Evolutionary conservation across 2,329 filamentous ascomycete species (phyloP).

Genomic region (Paecilomyces dactylethromorphus): DNA sequence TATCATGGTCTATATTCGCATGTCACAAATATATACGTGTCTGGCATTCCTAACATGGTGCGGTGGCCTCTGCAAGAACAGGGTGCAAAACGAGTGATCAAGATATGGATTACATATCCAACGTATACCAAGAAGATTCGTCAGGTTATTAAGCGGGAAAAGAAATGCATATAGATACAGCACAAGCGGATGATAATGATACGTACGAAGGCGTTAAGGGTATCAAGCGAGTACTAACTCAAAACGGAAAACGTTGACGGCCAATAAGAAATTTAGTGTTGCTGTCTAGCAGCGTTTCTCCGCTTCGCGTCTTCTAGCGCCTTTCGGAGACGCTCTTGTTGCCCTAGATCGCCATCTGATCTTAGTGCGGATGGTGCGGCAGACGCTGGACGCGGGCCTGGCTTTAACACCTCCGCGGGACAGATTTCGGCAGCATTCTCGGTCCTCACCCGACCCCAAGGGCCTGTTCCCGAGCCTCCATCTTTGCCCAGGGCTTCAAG

Average conservation of each 20-base stretch:
- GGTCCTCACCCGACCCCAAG: conserved; percentile 6
- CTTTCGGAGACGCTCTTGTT: conserved; percentile 41
- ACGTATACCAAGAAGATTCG: neutral
- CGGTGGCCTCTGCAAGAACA: neutral
- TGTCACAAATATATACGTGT: neutral
- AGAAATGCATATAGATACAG: neutral
- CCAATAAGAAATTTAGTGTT: neutral
- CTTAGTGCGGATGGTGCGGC: neutral
- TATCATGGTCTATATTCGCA: neutral
- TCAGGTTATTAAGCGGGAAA: neutral
- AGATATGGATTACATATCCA: neutral
- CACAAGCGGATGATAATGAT: neutral
- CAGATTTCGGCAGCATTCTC: conserved; percentile 1
- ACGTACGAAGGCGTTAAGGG: neutral
- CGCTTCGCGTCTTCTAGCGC: conserved; percentile 50
- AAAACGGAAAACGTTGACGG: neutral
- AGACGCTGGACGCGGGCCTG: conserved; percentile 17
- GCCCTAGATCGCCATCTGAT: conserved; percentile 30
- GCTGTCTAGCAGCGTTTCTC: conserved; percentile 39
- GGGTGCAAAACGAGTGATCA: neutral
- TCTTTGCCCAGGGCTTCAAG: conserved; percentile 27
- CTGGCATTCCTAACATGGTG: neutral
- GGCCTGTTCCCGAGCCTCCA: conserved; percentile 14
- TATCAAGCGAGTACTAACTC: neutral
- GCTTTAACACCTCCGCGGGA: conserved; percentile 7